Percentiles rank a stretch among this genome's conserved stretches.
phyloP scores from a whole-genome alignment of 805 yeast genomes.

The Zygoascus biomembranicola region DNA sequence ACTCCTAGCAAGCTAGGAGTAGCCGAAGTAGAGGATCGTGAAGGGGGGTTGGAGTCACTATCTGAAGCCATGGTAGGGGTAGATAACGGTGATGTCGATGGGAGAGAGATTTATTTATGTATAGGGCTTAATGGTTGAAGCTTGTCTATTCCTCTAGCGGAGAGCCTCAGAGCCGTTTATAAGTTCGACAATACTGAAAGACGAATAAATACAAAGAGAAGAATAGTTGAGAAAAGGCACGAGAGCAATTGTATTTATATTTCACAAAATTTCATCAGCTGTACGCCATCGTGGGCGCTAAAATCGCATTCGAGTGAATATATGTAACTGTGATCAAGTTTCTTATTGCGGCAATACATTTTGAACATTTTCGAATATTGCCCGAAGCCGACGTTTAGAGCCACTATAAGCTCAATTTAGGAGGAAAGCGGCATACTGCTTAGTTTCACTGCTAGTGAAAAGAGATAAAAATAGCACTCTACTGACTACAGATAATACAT shows the following conservation, averaged over 20 bases:
- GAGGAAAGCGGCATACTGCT: no score
- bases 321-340: not conserved
- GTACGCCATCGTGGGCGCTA: not conserved
- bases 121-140: not conserved
- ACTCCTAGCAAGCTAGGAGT: slow-evolving; percentile 23
- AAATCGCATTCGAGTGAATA: not conserved
- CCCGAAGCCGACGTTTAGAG: no score
- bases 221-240: not conserved
- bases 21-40: slow-evolving; percentile 12
- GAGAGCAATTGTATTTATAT: not conserved
- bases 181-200: not conserved
- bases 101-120: not conserved
- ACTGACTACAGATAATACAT: no score
- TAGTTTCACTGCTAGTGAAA: no score
- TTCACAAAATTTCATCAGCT: not conserved
- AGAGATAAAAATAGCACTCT: no score
- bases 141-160: no score
- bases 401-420: no score
- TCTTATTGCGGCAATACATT: not conserved
- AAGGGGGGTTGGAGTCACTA: not conserved
- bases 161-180: not conserved
- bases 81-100: not conserved
- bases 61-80: not conserved
- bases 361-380: not conserved
- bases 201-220: not conserved